Evolutionary conservation across 805 yeast species (phyloP).

Genomic region (Kluyveromyces dobzhanskii): DNA sequence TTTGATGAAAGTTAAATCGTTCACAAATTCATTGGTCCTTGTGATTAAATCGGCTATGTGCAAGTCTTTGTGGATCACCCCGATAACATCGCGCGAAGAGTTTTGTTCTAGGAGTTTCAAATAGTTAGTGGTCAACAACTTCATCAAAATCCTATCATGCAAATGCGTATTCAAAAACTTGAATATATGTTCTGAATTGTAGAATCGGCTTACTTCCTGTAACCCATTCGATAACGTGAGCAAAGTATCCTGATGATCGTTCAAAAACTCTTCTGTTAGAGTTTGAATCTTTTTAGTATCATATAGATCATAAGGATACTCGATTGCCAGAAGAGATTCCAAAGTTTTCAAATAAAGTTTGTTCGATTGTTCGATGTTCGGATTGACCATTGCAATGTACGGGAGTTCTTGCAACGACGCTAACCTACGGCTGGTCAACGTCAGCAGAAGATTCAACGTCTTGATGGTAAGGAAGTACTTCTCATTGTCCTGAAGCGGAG

Average conservation of each 20-base stretch:
- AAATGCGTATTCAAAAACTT: conserved; percentile 67
- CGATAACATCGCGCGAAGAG: conserved; percentile 42
- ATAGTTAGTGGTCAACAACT: conserved; percentile 81
- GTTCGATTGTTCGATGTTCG: conserved; percentile 74
- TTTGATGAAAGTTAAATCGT: conserved; percentile 74
- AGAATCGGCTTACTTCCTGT: conserved; percentile 47
- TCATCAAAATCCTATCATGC: conserved; percentile 77
- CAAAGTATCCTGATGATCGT: conserved; percentile 76
- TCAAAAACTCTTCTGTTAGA: conserved; percentile 51
- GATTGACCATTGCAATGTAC: conserved; percentile 77
- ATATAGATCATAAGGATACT: conserved; percentile 38
- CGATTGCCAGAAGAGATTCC: conserved; percentile 37
- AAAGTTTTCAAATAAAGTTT: conserved; percentile 65
- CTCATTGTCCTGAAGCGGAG: conserved; percentile 25
- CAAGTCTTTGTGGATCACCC: conserved; percentile 58
- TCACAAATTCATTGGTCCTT: conserved; percentile 64
- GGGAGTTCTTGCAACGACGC: conserved; percentile 68
- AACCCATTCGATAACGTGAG: conserved; percentile 79
- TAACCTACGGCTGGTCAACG: conserved; percentile 62
- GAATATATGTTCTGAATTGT: conserved; percentile 42
- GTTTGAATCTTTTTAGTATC: conserved; percentile 48
- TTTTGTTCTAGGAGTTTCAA: conserved; percentile 40
- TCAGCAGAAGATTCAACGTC: conserved; percentile 48
- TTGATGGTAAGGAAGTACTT: conserved; percentile 38
- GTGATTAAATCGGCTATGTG: conserved; percentile 55